Percentiles rank a stretch among this genome's conserved stretches.
Conservation (phyloP, 2,329 filamentous ascomycete species). For the Tolypocladium tropicale region DNA sequence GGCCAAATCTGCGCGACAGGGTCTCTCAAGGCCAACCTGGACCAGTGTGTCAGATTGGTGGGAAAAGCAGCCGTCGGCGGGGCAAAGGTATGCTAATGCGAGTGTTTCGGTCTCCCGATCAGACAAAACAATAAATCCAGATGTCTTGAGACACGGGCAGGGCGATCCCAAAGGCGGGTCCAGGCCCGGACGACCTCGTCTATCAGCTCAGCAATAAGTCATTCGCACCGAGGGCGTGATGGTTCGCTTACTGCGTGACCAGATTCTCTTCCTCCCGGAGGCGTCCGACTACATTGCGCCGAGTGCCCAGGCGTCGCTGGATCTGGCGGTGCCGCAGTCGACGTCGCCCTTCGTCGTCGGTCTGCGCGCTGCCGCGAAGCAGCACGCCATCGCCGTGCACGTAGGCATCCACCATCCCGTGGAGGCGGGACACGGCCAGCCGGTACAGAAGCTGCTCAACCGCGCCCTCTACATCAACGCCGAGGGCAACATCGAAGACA, state of each 20-base stretch:
- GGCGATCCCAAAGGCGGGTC: not conserved
- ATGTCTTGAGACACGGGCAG: constrained; percentile 11
- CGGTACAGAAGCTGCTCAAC: constrained; percentile 32
- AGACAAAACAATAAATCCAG: not conserved
- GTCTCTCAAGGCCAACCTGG: constrained; percentile 67
- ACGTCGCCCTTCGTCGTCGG: constrained; percentile 67
- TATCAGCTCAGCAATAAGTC: not conserved
- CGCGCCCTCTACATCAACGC: constrained; percentile 40
- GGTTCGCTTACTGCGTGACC: not conserved
- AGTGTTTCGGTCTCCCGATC: not conserved
- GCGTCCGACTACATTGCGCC: constrained; percentile 79
- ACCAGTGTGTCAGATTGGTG: constrained; percentile 64
- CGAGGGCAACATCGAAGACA: constrained; percentile 29
- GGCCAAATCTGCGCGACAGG: constrained; percentile 84
- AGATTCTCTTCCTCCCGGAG: constrained; percentile 86
- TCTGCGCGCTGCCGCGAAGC: constrained; percentile 55
- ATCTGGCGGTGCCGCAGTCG: constrained; percentile 56
- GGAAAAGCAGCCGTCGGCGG: constrained; percentile 63
- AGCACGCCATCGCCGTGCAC: constrained; percentile 60
- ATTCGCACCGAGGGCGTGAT: not conserved
- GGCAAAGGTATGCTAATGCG: constrained; percentile 50
- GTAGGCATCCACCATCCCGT: constrained; percentile 77
- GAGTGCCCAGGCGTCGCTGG: constrained; percentile 55
- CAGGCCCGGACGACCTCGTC: not conserved
- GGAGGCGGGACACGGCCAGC: constrained; percentile 12